Evolutionary conservation across 192 early-diverging fungal genomes (phyloP).

Genomic region (Entomortierella chlamydospora): DNA sequence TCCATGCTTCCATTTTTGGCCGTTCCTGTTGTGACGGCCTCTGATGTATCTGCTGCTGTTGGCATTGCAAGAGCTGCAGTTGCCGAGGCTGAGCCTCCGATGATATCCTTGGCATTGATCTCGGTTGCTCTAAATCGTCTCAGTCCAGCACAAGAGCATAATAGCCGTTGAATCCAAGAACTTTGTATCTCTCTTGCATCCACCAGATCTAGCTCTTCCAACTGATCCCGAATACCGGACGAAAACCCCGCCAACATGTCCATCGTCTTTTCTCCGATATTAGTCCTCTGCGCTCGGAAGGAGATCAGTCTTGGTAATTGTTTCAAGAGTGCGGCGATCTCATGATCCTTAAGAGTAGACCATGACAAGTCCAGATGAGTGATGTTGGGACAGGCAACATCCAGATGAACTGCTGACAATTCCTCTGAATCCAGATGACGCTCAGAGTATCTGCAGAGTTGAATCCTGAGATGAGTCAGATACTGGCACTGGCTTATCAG

Average conservation of each 20-base stretch:
- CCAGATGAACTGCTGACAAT: neutral
- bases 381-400: slow-evolving; percentile 7
- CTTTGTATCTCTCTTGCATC: slow-evolving; percentile 4
- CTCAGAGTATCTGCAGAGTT: slow-evolving; percentile 1
- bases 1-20: neutral
- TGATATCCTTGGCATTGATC: slow-evolving; percentile 1
- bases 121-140: slow-evolving; percentile 16
- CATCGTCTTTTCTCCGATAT: neutral
- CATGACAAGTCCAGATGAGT: slow-evolving; percentile 29
- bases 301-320: slow-evolving; percentile 2
- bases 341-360: slow-evolving; percentile 17
- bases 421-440: neutral
- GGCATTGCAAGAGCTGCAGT: neutral
- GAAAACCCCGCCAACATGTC: neutral
- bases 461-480: slow-evolving; percentile 25
- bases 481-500: slow-evolving; percentile 38
- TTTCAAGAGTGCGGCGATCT: slow-evolving; percentile 11
- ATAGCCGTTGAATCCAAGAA: slow-evolving; percentile 4
- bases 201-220: slow-evolving; percentile 17
- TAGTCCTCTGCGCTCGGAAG: slow-evolving; percentile 12
- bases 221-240: neutral
- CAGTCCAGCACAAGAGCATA: slow-evolving; percentile 21
- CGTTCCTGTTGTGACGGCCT: neutral
- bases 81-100: too few species aligned
- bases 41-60: neutral